Evolutionary conservation across 2,329 filamentous ascomycete species (phyloP).

Genomic region (Sarocladium oryzae): DNA sequence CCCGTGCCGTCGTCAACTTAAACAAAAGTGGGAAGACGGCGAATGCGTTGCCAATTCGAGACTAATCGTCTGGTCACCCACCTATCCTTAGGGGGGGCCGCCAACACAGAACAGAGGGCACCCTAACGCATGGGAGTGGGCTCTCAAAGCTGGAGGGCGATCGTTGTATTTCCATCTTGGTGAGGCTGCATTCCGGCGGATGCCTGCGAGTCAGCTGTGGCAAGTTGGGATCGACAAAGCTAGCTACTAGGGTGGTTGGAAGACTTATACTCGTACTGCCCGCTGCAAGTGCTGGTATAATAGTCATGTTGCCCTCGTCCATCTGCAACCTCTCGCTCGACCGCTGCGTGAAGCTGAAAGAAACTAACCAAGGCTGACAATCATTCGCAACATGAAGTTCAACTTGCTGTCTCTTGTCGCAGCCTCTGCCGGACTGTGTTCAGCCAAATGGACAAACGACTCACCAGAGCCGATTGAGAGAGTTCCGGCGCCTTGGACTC

Average conservation of each 20-base stretch:
- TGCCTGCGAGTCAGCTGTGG: background rate
- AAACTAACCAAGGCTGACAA: background rate
- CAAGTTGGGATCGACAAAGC: background rate
- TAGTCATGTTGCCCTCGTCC: background rate
- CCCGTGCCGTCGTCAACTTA: background rate
- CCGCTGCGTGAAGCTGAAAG: background rate
- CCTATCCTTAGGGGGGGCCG: background rate
- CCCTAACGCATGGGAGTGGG: background rate
- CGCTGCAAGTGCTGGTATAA: background rate
- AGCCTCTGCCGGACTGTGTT: background rate
- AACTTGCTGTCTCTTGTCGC: background rate
- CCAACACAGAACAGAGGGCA: background rate
- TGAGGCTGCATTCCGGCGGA: too few species aligned
- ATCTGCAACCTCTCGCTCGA: background rate
- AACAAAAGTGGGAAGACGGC: background rate
- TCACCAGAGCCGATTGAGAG: slow-evolving; percentile 11
- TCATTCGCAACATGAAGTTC: background rate
- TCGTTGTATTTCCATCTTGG: too few species aligned
- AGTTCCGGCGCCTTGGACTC: slow-evolving; percentile 14
- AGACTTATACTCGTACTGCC: too few species aligned
- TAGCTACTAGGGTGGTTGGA: background rate
- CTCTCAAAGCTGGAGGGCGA: too few species aligned
- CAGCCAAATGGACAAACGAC: slow-evolving; percentile 12
- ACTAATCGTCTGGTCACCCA: slow-evolving; percentile 4
- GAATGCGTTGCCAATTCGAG: background rate